phyloP scores from a whole-genome alignment of 345 rosid species.

The Corymbia maculata region DNA sequence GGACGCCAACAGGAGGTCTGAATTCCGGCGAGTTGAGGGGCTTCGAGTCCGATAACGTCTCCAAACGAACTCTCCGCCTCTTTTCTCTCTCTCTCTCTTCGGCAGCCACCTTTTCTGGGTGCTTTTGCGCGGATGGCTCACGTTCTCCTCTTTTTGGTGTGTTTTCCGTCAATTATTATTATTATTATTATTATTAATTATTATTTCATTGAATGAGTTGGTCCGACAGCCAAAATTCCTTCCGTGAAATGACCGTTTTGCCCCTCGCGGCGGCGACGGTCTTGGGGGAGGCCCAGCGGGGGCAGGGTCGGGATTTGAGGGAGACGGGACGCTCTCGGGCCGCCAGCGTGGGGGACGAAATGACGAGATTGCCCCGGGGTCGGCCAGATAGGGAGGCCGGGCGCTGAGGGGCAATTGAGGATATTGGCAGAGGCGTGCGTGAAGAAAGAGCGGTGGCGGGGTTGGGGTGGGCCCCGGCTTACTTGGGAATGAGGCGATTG shows the following conservation, averaged over 20 bases:
- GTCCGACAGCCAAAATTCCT: slow-evolving; percentile 7
- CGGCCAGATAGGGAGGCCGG: fast-evolving
- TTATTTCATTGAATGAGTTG: not conserved
- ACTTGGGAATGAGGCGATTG: slow-evolving; percentile 10
- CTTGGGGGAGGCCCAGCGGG: not conserved
- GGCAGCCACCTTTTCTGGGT: slow-evolving; percentile 19
- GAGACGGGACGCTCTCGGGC: not conserved
- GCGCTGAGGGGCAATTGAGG: not conserved
- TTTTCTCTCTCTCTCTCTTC: slow-evolving; percentile 25
- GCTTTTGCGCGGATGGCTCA: slow-evolving; percentile 43
- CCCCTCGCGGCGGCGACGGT: slow-evolving; percentile 15
- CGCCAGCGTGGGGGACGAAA: not conserved
- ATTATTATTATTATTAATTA: no score
- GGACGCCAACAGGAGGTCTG: slow-evolving; percentile 54
- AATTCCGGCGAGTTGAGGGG: slow-evolving; percentile 55
- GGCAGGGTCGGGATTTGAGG: not conserved
- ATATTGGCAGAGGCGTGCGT: not conserved
- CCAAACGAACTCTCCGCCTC: slow-evolving; percentile 23
- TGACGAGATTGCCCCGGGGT: not conserved
- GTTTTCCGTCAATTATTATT: no score
- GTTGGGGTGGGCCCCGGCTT: slow-evolving; percentile 2
- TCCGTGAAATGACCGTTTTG: not conserved
- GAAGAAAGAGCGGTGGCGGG: slow-evolving; percentile 20
- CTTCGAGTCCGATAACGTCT: slow-evolving; percentile 90
- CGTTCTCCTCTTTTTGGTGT: slow-evolving; percentile 14